Percentiles rank a stretch among this genome's conserved stretches.
Conservation (phyloP, 179 eudicot species). For the Actinidia arguta region DNA sequence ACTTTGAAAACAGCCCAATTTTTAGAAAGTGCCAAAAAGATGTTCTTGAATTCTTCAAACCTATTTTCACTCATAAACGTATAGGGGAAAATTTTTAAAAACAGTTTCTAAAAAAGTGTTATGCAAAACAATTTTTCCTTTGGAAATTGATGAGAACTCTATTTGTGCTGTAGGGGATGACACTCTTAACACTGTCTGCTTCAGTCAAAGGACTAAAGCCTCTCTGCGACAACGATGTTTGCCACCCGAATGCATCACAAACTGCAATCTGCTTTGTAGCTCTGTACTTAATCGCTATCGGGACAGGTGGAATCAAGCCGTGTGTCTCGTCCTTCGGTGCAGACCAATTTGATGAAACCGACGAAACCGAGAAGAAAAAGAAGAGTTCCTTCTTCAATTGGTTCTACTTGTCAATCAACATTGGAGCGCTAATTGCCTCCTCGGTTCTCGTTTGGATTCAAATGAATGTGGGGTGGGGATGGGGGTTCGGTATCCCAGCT, state of each 20-base stretch:
- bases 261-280: conserved; percentile 26
- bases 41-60: too few relatives aligned
- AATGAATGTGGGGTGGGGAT: conserved; percentile 57
- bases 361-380: conserved; percentile 31
- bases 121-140: neutral
- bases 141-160: neutral
- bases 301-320: conserved; percentile 51
- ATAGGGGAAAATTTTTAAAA: too few relatives aligned
- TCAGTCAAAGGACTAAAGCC: conserved; percentile 38
- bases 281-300: conserved; percentile 39
- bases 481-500: conserved; percentile 55
- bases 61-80: too few relatives aligned
- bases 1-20: too few relatives aligned
- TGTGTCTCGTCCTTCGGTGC: conserved; percentile 52
- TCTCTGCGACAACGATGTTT: conserved; percentile 22
- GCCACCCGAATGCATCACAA: conserved; percentile 35
- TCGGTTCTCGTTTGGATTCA: conserved; percentile 49
- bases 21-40: too few relatives aligned
- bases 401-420: conserved; percentile 41
- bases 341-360: conserved; percentile 57
- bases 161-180: conserved; percentile 36
- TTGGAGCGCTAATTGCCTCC: conserved; percentile 43
- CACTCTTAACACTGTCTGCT: conserved; percentile 37
- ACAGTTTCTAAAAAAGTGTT: too few relatives aligned
- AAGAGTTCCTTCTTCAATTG: conserved; percentile 45